Evolutionary conservation across 2,329 filamentous ascomycete species (phyloP).

Genomic region (Ophiognomonia clavigignenti-juglandacearum): DNA sequence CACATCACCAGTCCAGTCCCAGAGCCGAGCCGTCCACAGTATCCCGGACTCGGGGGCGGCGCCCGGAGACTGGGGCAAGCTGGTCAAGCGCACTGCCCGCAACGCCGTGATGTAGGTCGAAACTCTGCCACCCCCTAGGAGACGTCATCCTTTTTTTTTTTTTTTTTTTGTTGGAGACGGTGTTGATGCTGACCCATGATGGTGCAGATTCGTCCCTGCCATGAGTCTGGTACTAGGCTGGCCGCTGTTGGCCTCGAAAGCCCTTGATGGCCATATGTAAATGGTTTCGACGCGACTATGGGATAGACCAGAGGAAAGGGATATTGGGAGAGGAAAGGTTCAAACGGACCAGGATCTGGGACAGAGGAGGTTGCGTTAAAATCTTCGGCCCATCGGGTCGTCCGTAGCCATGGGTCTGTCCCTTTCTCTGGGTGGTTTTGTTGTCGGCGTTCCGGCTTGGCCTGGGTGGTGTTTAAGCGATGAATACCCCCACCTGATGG

Average conservation of each 20-base stretch:
- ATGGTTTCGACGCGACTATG: too few relatives aligned
- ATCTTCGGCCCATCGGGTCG: too few relatives aligned
- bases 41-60: slow-evolving; percentile 23
- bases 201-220: slow-evolving; percentile 34
- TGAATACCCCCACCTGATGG: too few relatives aligned
- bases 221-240: slow-evolving; percentile 31
- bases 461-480: too few relatives aligned
- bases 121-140: slow-evolving; percentile 4
- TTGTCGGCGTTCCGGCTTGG: too few relatives aligned
- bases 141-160: not conserved
- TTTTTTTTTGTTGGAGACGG: not conserved
- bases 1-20: slow-evolving; percentile 32
- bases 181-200: slow-evolving; percentile 1
- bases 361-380: too few relatives aligned
- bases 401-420: too few relatives aligned
- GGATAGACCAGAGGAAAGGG: not conserved
- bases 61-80: slow-evolving; percentile 33
- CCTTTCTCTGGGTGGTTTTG: too few relatives aligned
- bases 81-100: slow-evolving; percentile 26
- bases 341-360: too few relatives aligned
- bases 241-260: slow-evolving; percentile 24
- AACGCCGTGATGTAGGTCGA: slow-evolving; percentile 33
- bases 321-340: not conserved
- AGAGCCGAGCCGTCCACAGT: slow-evolving; percentile 28
- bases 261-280: slow-evolving; percentile 24